Conservation (phyloP, 2,329 filamentous ascomycete species). For the Cladosporium sp. region DNA sequence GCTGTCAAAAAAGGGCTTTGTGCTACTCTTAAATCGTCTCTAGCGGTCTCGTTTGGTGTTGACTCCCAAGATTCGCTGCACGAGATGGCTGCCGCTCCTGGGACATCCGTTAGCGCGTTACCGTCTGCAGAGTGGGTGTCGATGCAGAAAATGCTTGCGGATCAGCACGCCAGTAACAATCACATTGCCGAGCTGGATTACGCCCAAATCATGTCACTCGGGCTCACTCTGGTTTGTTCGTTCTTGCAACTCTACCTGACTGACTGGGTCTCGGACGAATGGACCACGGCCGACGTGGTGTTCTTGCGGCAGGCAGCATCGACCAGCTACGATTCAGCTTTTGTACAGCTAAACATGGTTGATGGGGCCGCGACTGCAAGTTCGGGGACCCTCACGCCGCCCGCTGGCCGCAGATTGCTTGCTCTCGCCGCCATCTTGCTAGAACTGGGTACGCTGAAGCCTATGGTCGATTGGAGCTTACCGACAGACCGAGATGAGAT, state of each 20-base stretch:
- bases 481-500: background rate
- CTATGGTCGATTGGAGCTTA: background rate
- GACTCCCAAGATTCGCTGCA: background rate
- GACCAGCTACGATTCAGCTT: background rate
- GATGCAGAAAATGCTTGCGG: background rate
- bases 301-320: background rate
- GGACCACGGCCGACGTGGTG: background rate
- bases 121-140: background rate
- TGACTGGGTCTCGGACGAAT: background rate
- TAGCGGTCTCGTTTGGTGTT: background rate
- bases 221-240: background rate
- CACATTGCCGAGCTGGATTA: background rate
- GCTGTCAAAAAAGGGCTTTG: background rate
- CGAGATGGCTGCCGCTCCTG: background rate
- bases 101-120: background rate
- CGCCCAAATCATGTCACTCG: background rate
- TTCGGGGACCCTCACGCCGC: background rate
- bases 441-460: background rate
- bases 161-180: background rate
- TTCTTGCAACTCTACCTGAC: background rate
- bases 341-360: background rate
- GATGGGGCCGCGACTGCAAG: background rate
- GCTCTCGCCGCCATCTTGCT: background rate
- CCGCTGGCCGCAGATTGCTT: background rate
- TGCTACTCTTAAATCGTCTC: background rate